These are phyloP conservation scores for Pezicula carpinea DNA, from an alignment of 2,329 filamentous ascomycete genomes.

Conservation along the genomic window DNA sequence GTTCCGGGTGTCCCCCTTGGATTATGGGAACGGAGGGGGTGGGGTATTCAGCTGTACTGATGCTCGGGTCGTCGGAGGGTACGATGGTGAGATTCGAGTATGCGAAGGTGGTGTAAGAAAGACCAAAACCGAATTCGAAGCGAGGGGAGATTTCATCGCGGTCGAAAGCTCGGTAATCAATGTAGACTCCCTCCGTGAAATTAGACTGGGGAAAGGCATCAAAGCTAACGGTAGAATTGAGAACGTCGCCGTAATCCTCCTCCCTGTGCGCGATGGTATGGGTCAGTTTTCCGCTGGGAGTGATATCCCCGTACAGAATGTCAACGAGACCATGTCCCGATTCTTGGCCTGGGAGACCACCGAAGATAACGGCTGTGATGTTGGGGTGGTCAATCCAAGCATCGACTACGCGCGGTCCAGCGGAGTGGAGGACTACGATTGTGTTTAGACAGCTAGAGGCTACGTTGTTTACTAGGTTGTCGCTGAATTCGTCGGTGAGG, in stretches of 20 bases:
- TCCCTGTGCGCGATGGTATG: conserved; percentile 58
- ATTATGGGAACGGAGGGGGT: conserved; percentile 51
- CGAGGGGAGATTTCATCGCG: conserved; percentile 50
- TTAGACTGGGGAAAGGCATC: conserved; percentile 44
- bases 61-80: conserved; percentile 18
- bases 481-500: conserved; percentile 36
- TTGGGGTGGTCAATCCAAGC: conserved; percentile 51
- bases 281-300: conserved; percentile 36
- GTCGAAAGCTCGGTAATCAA: conserved; percentile 58
- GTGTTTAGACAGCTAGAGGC: conserved; percentile 41
- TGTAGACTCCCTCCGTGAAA: conserved; percentile 44
- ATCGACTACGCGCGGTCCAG: conserved; percentile 54
- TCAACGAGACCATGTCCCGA: conserved; percentile 56
- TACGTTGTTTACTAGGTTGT: conserved; percentile 59
- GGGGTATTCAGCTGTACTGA: conserved; percentile 12
- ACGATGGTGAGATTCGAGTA: conserved; percentile 39
- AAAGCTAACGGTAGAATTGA: conserved; percentile 32
- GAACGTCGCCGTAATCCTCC: conserved; percentile 45
- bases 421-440: conserved; percentile 62
- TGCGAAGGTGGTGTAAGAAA: conserved; percentile 72
- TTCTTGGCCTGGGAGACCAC: conserved; percentile 56
- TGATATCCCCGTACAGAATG: conserved; percentile 55
- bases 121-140: conserved; percentile 73
- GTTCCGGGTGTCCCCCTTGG: conserved; percentile 44
- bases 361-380: conserved; percentile 56